phyloP scores from a whole-genome alignment of 2,329 filamentous ascomycete genomes.

The Verticillium tricorpus region DNA sequence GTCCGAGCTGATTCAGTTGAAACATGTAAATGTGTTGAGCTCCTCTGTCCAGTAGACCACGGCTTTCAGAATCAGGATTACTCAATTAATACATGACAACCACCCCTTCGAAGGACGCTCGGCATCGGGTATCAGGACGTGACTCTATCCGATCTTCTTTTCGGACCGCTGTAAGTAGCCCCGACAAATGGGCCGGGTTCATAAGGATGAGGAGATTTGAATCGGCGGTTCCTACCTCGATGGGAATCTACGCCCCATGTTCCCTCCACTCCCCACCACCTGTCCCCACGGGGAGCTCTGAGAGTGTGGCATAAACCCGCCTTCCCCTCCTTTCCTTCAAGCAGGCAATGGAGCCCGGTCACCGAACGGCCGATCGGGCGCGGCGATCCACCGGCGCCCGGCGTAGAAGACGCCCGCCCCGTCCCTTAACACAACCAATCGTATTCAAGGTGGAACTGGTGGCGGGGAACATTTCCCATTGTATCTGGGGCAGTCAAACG shows the following conservation, averaged over 20 bases:
- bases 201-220: not conserved
- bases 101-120: slow-evolving; percentile 1
- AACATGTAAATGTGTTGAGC: slow-evolving; percentile 1
- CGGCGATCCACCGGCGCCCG: slow-evolving; percentile 2
- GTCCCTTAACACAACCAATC: not conserved
- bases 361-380: slow-evolving; percentile 1
- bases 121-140: slow-evolving; percentile 2
- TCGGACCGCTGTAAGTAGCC: slow-evolving; percentile 2
- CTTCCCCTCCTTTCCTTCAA: slow-evolving; percentile 1
- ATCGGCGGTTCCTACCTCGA: too few relatives aligned
- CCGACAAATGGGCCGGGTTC: slow-evolving; percentile 2
- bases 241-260: too few relatives aligned
- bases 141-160: slow-evolving; percentile 1
- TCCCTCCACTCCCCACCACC: too few relatives aligned
- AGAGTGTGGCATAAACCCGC: slow-evolving; percentile 1
- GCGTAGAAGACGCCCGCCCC: slow-evolving; percentile 1
- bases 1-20: not conserved
- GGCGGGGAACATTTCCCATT: too few relatives aligned
- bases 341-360: slow-evolving; percentile 1
- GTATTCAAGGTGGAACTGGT: too few relatives aligned
- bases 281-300: too few relatives aligned
- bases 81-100: slow-evolving; percentile 1
- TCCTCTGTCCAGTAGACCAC: slow-evolving; percentile 1
- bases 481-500: too few relatives aligned
- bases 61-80: slow-evolving; percentile 1